Conservation (phyloP, 306 rosid species). For the Medicago truncatula region MtrunA17r5.0-ANR NC_053047.1:1835001-1835500, state of each 20-base stretch:
- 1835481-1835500: no score
- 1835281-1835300: slow-evolving; percentile 77
- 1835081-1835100: slow-evolving; percentile 75
- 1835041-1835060: slow-evolving; percentile 42
- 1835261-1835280: slow-evolving; percentile 74
- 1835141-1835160: slow-evolving; percentile 78
- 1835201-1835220: slow-evolving; percentile 41
- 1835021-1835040: not conserved
- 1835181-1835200: slow-evolving; percentile 43
- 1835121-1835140: slow-evolving; percentile 88
- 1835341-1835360: no score
- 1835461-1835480: no score
- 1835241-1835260: slow-evolving; percentile 54
- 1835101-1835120: slow-evolving; percentile 78
- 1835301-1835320: not conserved
- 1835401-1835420: no score
- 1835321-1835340: not conserved
- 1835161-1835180: slow-evolving; percentile 50
- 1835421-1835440: no score
- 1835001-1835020: not conserved
- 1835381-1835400: no score
- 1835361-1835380: no score
- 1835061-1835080: slow-evolving; percentile 73
- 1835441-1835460: no score
- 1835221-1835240: slow-evolving; percentile 72